A percentile compares a stretch with the other conserved stretches of the same genome.
Evolutionary conservation across 306 rosid genomes (phyloP).

Genomic region (Castanospermum australe): DNA sequence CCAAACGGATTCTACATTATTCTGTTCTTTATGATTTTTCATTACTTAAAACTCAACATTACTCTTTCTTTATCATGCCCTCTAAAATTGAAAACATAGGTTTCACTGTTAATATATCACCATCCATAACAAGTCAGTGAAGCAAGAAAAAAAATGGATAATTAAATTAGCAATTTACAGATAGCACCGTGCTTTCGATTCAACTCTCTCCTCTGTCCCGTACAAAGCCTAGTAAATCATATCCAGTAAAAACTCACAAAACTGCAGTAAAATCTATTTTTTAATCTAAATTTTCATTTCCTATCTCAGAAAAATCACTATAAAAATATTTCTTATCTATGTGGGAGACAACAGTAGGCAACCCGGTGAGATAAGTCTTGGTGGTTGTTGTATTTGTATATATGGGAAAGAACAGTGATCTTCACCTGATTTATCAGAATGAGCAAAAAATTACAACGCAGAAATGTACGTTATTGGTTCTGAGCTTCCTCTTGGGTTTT

Average conservation of each 20-base stretch:
- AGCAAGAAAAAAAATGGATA: neutral
- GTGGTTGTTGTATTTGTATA: slow-evolving; percentile 15
- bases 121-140: neutral
- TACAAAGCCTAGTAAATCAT: neutral
- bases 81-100: too few relatives aligned
- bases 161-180: slow-evolving; percentile 11
- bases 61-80: too few relatives aligned
- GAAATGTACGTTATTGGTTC: slow-evolving; percentile 37
- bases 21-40: too few relatives aligned
- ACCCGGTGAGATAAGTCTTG: neutral
- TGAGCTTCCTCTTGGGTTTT: slow-evolving; percentile 67
- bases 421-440: slow-evolving; percentile 20
- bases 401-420: neutral
- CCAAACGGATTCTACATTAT: too few relatives aligned
- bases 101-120: neutral
- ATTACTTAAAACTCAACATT: too few relatives aligned
- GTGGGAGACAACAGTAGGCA: neutral
- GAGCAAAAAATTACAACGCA: neutral
- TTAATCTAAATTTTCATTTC: slow-evolving; percentile 6
- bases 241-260: slow-evolving; percentile 21
- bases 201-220: neutral
- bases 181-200: neutral
- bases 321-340: neutral
- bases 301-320: slow-evolving; percentile 9
- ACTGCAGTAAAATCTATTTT: neutral